Evolutionary conservation across 768 basidiomycete genomes (phyloP).

Genomic region (Clitopilus passeckerianus): DNA sequence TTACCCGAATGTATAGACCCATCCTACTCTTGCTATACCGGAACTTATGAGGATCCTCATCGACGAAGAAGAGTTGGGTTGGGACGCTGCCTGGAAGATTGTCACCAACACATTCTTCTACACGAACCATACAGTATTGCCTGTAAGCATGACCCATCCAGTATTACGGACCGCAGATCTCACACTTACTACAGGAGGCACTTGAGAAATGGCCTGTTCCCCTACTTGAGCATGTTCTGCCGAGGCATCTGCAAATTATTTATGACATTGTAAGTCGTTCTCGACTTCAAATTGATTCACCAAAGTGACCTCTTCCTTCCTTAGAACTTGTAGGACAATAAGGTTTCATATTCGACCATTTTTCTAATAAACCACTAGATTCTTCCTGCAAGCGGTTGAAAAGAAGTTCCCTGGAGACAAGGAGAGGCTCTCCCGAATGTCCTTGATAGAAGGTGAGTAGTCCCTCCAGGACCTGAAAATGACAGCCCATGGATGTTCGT

Average conservation of each 20-base stretch:
- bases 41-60: constrained; percentile 90
- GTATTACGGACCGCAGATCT: not conserved
- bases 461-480: not conserved
- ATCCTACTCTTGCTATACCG: constrained; percentile 91
- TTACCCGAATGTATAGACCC: constrained; percentile 49
- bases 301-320: not conserved
- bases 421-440: constrained; percentile 80
- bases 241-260: constrained; percentile 90
- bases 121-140: constrained; percentile 93
- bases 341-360: not conserved
- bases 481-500: not conserved
- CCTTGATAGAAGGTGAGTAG: constrained; percentile 75
- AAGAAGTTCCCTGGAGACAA: constrained; percentile 86
- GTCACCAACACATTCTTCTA: constrained; percentile 91
- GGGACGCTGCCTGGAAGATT: constrained; percentile 86
- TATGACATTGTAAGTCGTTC: constrained; percentile 69
- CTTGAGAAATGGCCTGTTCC: constrained; percentile 92
- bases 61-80: constrained; percentile 87
- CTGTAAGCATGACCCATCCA: constrained; percentile 40
- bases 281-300: not conserved
- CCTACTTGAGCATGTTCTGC: constrained; percentile 79
- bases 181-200: constrained; percentile 49
- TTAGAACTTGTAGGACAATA: constrained; percentile 44
- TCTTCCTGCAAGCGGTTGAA: constrained; percentile 85
- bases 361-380: constrained; percentile 22